Evolutionary conservation across 306 rosid genomes (phyloP).

Genomic region (Aeschynomene evenia): DNA sequence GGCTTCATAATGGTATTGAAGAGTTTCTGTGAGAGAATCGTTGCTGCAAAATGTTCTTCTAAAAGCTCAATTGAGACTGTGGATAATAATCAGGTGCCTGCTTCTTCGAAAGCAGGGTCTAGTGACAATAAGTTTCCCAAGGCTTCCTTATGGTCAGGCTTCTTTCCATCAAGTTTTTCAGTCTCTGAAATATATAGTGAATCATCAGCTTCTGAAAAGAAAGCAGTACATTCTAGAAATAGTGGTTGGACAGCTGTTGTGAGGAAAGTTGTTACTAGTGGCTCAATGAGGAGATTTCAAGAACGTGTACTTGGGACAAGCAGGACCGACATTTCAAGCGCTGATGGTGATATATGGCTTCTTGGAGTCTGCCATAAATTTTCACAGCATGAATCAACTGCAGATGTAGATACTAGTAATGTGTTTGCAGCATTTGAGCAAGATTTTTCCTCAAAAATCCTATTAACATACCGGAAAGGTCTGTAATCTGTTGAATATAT

Average conservation of each 20-base stretch:
- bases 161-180: constrained; percentile 72
- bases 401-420: constrained; percentile 44
- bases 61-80: constrained; percentile 51
- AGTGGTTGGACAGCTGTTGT: constrained; percentile 82
- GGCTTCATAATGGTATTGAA: constrained; percentile 71
- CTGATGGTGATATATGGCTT: constrained; percentile 93
- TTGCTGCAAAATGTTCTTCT: constrained; percentile 56
- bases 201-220: constrained; percentile 68
- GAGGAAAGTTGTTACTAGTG: constrained; percentile 63
- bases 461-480: constrained; percentile 96
- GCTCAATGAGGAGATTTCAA: constrained; percentile 85
- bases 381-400: constrained; percentile 54
- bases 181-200: constrained; percentile 70
- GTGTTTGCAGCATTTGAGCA: constrained; percentile 60
- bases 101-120: constrained; percentile 50
- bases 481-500: constrained; percentile 47
- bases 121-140: constrained; percentile 56
- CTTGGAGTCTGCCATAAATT: constrained; percentile 75
- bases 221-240: constrained; percentile 56
- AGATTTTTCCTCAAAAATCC: constrained; percentile 78
- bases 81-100: constrained; percentile 51
- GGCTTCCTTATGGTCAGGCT: constrained; percentile 78
- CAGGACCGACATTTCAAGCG: constrained; percentile 62
- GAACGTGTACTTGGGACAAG: constrained; percentile 77
- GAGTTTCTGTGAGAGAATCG: constrained; percentile 55